These are phyloP conservation scores for Elongisporangium prolatum DNA, from an alignment of 352 stramenopile genomes.

Conservation along the genomic window DNA sequence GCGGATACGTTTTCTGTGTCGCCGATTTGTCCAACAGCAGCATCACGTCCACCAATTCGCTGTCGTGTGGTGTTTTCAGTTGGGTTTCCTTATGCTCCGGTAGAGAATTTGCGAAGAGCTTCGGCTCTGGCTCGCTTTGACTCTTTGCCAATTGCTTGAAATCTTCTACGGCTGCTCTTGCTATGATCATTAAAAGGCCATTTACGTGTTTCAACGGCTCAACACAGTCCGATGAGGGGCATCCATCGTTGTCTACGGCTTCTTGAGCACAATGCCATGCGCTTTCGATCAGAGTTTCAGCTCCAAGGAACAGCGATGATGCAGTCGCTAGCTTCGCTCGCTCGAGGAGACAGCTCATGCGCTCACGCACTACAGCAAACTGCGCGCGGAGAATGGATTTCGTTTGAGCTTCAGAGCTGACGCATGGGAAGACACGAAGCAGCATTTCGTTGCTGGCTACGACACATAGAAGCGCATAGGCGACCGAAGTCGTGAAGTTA, in stretches of 20 bases:
- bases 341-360: neutral
- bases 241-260: neutral
- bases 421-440: neutral
- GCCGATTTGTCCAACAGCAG: slow-evolving; percentile 22
- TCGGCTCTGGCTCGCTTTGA: neutral
- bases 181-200: neutral
- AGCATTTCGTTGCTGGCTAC: neutral
- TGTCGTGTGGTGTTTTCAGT: neutral
- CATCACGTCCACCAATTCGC: slow-evolving; percentile 16
- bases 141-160: neutral
- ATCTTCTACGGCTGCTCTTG: neutral
- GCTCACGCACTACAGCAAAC: neutral
- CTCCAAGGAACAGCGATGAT: neutral
- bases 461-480: neutral
- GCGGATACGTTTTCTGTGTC: slow-evolving; percentile 26
- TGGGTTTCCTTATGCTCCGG: neutral
- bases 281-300: neutral
- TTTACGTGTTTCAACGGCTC: neutral
- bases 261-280: neutral
- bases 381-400: neutral
- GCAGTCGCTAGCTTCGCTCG: neutral
- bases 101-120: neutral
- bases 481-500: neutral
- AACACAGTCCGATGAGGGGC: neutral
- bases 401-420: neutral